Evolutionary conservation across 2,329 filamentous ascomycete genomes (phyloP).

Genomic region (Sclerotinia spermophila): DNA sequence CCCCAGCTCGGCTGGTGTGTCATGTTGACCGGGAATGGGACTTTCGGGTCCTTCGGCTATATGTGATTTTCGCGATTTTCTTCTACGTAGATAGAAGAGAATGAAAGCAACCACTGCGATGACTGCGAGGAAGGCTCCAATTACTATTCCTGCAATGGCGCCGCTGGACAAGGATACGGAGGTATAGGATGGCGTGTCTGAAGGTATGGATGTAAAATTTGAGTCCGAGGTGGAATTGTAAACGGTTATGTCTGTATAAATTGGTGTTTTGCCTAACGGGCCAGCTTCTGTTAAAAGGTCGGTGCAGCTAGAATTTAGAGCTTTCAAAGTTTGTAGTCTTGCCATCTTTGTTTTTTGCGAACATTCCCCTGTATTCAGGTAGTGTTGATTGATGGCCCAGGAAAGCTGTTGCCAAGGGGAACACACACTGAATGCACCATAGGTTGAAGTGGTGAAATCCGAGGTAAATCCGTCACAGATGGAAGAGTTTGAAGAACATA

Average conservation of each 20-base stretch:
- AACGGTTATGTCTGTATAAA: neutral
- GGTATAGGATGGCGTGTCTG: neutral
- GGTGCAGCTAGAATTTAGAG: neutral
- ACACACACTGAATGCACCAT: conserved; percentile 75
- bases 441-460: conserved; percentile 63
- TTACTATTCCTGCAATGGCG: neutral
- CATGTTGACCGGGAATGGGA: neutral
- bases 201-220: neutral
- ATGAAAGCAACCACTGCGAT: neutral
- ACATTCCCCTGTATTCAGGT: conserved; percentile 40
- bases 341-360: neutral
- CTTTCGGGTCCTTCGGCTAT: neutral
- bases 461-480: conserved; percentile 9
- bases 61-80: neutral
- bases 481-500: conserved; percentile 46
- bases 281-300: neutral
- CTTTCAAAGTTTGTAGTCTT: no score
- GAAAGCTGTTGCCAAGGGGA: conserved; percentile 62
- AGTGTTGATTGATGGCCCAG: conserved; percentile 66
- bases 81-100: neutral
- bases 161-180: neutral
- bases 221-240: neutral
- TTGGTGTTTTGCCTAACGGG: neutral
- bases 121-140: neutral
- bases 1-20: neutral